Conservation (phyloP, 805 yeast species). For the Ogataea minuta region DNA sequence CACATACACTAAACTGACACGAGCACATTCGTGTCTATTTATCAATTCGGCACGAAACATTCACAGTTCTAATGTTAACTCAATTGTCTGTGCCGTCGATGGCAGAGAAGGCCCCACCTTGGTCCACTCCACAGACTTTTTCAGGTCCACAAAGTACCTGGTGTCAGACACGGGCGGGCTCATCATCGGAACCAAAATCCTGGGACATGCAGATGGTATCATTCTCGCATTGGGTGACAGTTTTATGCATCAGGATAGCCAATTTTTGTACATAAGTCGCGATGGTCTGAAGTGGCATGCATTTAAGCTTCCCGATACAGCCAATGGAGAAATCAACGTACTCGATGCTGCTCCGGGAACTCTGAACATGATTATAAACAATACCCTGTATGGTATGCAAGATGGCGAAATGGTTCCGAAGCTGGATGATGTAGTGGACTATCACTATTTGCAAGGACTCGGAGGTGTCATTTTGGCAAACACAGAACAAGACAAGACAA, state of each 20-base stretch:
- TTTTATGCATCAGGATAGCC: conserved; percentile 20
- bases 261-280: conserved; percentile 33
- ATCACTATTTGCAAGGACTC: conserved; percentile 42
- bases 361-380: conserved; percentile 9
- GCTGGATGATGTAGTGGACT: conserved; percentile 41
- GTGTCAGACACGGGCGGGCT: conserved; percentile 33
- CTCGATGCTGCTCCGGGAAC: conserved; percentile 13
- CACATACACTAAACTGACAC: conserved; percentile 26
- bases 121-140: conserved; percentile 44
- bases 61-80: conserved; percentile 29
- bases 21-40: conserved; percentile 36
- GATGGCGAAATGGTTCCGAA: conserved; percentile 7
- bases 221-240: conserved; percentile 36
- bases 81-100: conserved; percentile 44
- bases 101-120: conserved; percentile 40
- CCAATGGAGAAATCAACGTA: conserved; percentile 6
- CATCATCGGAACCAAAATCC: conserved; percentile 31
- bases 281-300: conserved; percentile 35
- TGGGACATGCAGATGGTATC: conserved; percentile 36
- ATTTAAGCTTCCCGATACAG: conserved; percentile 32
- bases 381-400: conserved; percentile 3
- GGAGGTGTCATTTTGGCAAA: conserved; percentile 45
- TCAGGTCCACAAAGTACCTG: conserved; percentile 33
- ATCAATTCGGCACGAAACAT: conserved; percentile 27
- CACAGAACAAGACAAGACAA: conserved; percentile 27